Evolutionary conservation across 768 basidiomycete genomes (phyloP), one percentile per base, ranked within the genome.

Genomic region (Lactarius quietus): DNA sequence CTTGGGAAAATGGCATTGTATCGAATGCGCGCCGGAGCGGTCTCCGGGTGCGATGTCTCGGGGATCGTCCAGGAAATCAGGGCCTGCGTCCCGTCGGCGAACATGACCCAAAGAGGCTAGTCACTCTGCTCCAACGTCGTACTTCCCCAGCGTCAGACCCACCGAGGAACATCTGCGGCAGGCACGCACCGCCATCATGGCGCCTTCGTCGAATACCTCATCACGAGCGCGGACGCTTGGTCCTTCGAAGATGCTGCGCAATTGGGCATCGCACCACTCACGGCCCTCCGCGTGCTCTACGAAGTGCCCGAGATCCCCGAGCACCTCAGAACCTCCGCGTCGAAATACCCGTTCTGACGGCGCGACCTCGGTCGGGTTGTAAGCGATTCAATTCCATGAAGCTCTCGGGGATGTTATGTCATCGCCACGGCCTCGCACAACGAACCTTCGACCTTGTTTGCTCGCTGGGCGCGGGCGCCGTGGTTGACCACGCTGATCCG

Each of bases 371-470:
- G 77, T 79, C 51, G 80, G 80, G 6, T 66, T 71, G 55, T 76
- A 64, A 48, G 75, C 70, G 3, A 63, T 74, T 33, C 72, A 77
- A 39, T 59, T 78, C 18, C n/a, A 74, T 73, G 33, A 69, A 70
- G 39, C 68, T 73, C n/a, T 70, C 73, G 0, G 76, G 75, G 4
- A 71, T 71, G 66, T 73, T 74, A n/a, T 54, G 76, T 78, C 62
- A 69, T 77, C 56, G 71, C 77, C 6, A 74, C 74, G 31, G 72
- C 74, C 36, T 79, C 78, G 1, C 73, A 74, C 73, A 74, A 9
- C 70, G 72, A 45, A 77, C 78, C 61, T 74, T 72, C 65, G 76
- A 74, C 23, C 72, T 79, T 28, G 70, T 78, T 63, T 76, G 75
- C 67, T 69, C 74, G 0, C 73, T 76, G 56, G 74, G 79, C 14